Base-by-base conservation (phyloP, 768 basidiomycete species). In the Naganishia randhawae region DNA sequence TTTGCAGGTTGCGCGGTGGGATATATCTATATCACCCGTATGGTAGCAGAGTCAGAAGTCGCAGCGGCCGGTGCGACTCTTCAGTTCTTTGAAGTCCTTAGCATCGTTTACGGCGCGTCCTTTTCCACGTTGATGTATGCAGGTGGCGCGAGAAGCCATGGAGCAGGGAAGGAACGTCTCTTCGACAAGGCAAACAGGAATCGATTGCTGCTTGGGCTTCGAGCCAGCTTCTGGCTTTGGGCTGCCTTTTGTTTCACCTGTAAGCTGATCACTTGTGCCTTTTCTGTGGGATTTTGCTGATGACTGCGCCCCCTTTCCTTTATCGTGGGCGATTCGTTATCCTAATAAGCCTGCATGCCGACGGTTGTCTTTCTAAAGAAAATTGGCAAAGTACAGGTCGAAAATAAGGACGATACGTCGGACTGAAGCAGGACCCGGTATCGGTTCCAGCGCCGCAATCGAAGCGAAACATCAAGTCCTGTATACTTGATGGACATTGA, bases 171-270 rank as follows among this genome's bases (percentile, higher is more conserved):
- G 27, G 32, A 29, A 29, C 51, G 31, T 31, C 29, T 31, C 16
- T 29, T 31, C 27, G 27, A 29, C 3, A 4, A 3, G 2, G 32
- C 27, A 13, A 52, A 52, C 32, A 7, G 5, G 8, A 33, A 14
- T 16, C 45, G 25, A 22, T 52, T 52, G 29, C 51, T 52, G 1
- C 17, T 31, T 52, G 51, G 29, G 17, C 50, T 52, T 52, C 51
- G 51, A 22, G 51, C 51, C 25, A 31, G 29, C 32, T 52, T 29
- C 13, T 52, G 51, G 51, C 32, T 52, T 17, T 52, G 51, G 51
- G 51, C 51, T 14, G 51, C 51, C 32, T 52, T 52, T 31, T 52
- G 51, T 19, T 52, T 52, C 17, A 33, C 51, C 27, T 29, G 51
- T 52, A 33, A 5, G 51, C 16, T n/a, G n/a, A n/a, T 48, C n/a